phyloP scores from a whole-genome alignment of 208 protist genomes.

The Tritrichomonas musculus region DNA sequence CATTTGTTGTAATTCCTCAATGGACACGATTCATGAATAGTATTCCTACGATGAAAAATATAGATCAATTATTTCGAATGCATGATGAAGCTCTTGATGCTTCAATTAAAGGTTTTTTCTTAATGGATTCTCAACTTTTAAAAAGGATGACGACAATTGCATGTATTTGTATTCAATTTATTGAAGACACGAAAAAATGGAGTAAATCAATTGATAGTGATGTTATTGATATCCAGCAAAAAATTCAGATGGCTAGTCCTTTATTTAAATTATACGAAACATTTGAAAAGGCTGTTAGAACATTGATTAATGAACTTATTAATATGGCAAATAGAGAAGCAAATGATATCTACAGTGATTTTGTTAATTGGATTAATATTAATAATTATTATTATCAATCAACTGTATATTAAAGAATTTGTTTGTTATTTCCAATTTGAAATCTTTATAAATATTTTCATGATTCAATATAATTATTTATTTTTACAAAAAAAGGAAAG shows the following conservation, averaged over 20 bases:
- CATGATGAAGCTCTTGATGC: neutral
- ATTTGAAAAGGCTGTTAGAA: neutral
- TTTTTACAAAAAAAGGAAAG: no score
- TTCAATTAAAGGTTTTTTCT: neutral
- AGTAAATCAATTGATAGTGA: neutral
- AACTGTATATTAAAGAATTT: constrained; percentile 7
- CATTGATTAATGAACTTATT: neutral
- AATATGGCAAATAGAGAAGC: neutral
- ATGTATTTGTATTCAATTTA: neutral
- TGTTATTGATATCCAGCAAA: neutral
- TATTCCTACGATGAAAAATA: neutral
- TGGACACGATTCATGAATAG: neutral
- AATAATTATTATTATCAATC: neutral
- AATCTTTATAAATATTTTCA: no score
- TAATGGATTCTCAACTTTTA: neutral
- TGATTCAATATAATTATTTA: no score
- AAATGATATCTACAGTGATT: neutral
- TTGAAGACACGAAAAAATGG: neutral
- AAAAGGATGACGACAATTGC: neutral
- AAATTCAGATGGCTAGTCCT: neutral
- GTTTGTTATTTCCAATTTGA: no score
- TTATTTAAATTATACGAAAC: neutral
- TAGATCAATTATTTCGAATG: neutral
- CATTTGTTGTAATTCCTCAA: neutral
- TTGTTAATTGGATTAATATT: neutral